Conservation (phyloP, 108 stramenopile species). For the Cyclotella kingstonii region DNA sequence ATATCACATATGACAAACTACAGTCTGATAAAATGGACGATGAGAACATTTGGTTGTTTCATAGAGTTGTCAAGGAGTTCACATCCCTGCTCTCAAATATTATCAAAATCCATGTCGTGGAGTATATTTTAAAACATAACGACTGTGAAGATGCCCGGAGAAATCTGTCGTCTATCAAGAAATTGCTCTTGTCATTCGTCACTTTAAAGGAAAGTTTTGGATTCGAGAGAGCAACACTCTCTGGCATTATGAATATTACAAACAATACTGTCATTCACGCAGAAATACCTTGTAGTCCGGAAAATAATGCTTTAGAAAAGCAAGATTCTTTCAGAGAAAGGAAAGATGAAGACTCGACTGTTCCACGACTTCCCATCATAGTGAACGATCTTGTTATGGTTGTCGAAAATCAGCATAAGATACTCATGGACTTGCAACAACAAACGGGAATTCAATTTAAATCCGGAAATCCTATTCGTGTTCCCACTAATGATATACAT, state of each 20-base stretch:
- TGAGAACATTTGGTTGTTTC: conserved; percentile 7
- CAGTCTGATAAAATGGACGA: not conserved
- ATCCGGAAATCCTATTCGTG: not conserved
- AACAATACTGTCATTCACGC: not conserved
- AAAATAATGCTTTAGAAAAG: too few species aligned
- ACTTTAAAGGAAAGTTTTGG: conserved; percentile 70
- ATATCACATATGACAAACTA: not conserved
- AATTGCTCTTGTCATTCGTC: conserved; percentile 55
- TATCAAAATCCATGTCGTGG: conserved; percentile 16
- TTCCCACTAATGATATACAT: not conserved
- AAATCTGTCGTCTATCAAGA: conserved; percentile 31
- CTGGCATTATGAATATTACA: conserved; percentile 43
- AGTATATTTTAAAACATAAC: conserved; percentile 7
- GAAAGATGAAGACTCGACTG: not conserved
- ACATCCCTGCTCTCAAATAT: conserved; percentile 10
- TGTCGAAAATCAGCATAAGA: conserved; percentile 64
- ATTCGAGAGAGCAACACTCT: conserved; percentile 60
- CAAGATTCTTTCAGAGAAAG: too few species aligned
- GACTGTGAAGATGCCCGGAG: not conserved
- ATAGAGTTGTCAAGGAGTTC: conserved; percentile 10
- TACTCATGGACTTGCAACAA: conserved; percentile 41
- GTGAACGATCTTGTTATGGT: conserved; percentile 66
- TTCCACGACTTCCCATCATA: conserved; percentile 32
- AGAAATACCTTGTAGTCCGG: not conserved
- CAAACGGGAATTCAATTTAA: conserved; percentile 21